These are phyloP conservation scores for Alternaria gaisen DNA, from an alignment of 2,329 filamentous ascomycete genomes.

Conservation along the genomic window DNA sequence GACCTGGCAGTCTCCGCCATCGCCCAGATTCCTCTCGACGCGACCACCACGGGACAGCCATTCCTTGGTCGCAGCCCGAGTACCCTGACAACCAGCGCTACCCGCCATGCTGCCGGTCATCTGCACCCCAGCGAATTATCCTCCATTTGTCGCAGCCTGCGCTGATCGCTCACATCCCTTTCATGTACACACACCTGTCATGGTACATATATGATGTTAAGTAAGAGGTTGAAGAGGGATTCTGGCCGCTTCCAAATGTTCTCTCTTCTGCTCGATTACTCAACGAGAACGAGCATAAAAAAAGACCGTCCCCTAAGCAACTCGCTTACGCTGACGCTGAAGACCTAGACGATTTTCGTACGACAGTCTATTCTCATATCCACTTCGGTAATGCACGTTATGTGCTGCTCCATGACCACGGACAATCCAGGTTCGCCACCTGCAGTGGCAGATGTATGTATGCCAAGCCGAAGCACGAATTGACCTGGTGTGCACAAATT, in stretches of 20 bases:
- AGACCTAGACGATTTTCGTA: constrained; percentile 30
- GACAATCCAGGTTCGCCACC: constrained; percentile 29
- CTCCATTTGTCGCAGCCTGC: constrained; percentile 35
- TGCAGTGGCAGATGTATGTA: constrained; percentile 34
- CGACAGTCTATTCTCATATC: constrained; percentile 37
- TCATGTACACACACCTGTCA: constrained; percentile 32
- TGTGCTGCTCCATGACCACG: constrained; percentile 36
- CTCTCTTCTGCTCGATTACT: not conserved
- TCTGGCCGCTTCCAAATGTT: constrained; percentile 24
- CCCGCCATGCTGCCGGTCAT: constrained; percentile 45
- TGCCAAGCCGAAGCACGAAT: constrained; percentile 31
- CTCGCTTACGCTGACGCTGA: constrained; percentile 32
- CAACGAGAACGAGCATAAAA: constrained; percentile 16
- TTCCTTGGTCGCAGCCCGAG: constrained; percentile 24
- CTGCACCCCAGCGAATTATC: constrained; percentile 36
- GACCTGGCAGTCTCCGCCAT: constrained; percentile 34
- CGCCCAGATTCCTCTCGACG: constrained; percentile 28
- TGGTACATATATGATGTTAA: constrained; percentile 39
- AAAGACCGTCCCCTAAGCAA: constrained; percentile 36
- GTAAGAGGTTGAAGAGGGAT: constrained; percentile 24
- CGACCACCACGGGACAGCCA: constrained; percentile 24
- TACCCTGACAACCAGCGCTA: constrained; percentile 31
- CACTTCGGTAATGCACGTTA: constrained; percentile 42
- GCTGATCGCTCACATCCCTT: constrained; percentile 33
- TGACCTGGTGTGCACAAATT: constrained; percentile 29